phyloP scores from a whole-genome alignment of 2,329 filamentous ascomycete genomes.

The Ascochyta koolunga region DNA sequence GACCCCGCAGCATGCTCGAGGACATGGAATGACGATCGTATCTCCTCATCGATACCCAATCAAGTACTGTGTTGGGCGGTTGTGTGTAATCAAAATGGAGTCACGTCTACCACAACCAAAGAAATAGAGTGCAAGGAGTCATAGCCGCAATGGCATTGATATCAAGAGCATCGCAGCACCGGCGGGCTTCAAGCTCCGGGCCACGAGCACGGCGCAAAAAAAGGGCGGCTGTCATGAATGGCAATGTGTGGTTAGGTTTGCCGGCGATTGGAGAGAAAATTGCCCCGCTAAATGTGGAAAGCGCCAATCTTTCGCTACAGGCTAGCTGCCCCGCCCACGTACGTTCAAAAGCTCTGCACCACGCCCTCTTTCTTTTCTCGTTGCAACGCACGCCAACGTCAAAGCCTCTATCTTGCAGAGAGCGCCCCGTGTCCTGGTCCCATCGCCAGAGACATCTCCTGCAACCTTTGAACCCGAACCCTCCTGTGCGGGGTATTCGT shows the following conservation, averaged over 20 bases:
- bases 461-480: slow-evolving; percentile 29
- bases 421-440: slow-evolving; percentile 40
- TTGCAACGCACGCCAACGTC: slow-evolving; percentile 27
- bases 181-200: slow-evolving; percentile 10
- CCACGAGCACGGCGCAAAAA: slow-evolving; percentile 6
- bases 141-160: background rate
- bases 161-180: slow-evolving; percentile 3
- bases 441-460: slow-evolving; percentile 41
- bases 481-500: slow-evolving; percentile 47
- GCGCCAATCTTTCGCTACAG: slow-evolving; percentile 9
- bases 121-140: background rate
- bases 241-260: slow-evolving; percentile 1
- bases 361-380: slow-evolving; percentile 16
- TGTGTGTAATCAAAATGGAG: slow-evolving; percentile 2
- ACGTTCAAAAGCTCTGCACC: slow-evolving; percentile 12
- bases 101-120: background rate
- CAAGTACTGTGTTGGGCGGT: slow-evolving; percentile 11
- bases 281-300: slow-evolving; percentile 13
- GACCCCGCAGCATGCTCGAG: background rate
- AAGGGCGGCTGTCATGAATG: slow-evolving; percentile 8
- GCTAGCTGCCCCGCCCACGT: slow-evolving; percentile 13
- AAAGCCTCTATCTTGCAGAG: slow-evolving; percentile 30
- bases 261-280: slow-evolving; percentile 18
- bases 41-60: slow-evolving; percentile 14
- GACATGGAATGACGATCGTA: slow-evolving; percentile 8